phyloP scores from a whole-genome alignment of 2,329 filamentous ascomycete genomes.

The Conoideocrella luteorostrata region DNA sequence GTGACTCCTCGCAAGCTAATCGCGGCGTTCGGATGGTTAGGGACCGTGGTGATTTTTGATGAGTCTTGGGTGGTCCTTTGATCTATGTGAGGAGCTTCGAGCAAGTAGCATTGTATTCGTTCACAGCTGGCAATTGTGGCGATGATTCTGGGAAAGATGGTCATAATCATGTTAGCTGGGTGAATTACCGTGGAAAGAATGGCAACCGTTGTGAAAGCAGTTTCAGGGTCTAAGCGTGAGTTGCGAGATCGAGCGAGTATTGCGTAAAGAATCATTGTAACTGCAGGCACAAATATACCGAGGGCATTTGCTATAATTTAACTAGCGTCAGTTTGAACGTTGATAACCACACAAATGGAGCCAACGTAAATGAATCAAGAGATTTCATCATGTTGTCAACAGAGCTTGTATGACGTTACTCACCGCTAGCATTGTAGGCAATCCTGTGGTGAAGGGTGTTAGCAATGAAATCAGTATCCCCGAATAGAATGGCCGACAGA shows the following conservation, averaged over 20 bases:
- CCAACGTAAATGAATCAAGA: no score
- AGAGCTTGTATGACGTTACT: slow-evolving; percentile 11
- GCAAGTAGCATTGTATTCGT: slow-evolving; percentile 30
- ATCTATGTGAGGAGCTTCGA: slow-evolving; percentile 13
- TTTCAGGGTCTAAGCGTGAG: slow-evolving; percentile 23
- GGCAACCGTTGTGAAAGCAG: slow-evolving; percentile 34
- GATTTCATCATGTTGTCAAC: background rate
- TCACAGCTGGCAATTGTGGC: slow-evolving; percentile 28
- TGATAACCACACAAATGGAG: no score
- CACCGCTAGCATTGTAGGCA: slow-evolving; percentile 34
- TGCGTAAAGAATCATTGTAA: slow-evolving; percentile 31
- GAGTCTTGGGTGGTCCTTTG: slow-evolving; percentile 11
- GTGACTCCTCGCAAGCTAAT: background rate
- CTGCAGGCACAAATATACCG: slow-evolving; percentile 33
- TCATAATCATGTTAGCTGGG: slow-evolving; percentile 39
- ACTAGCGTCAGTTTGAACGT: no score
- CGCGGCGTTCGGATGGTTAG: background rate
- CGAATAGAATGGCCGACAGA: no score
- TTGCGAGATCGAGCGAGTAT: slow-evolving; percentile 17
- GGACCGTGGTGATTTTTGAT: slow-evolving; percentile 9
- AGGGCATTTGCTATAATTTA: slow-evolving; percentile 29
- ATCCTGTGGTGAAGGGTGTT: no score
- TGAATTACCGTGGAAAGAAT: slow-evolving; percentile 33
- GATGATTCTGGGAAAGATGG: slow-evolving; percentile 27
- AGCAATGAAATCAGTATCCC: no score